phyloP scores from a whole-genome alignment of 352 stramenopile genomes.

The Pythium pyrilobum region DNA sequence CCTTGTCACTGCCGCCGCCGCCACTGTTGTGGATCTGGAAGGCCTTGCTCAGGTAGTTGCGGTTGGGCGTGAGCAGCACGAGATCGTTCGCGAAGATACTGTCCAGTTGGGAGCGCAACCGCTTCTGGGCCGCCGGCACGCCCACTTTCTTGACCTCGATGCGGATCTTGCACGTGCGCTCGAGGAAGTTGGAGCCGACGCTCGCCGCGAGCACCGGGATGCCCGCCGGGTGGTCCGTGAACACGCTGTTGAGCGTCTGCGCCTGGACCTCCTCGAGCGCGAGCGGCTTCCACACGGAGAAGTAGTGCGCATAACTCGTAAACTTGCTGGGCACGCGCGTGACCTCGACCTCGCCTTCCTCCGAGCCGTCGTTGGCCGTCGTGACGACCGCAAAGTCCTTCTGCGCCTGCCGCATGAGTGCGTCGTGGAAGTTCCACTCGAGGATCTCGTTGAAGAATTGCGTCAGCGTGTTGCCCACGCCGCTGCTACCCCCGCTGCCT shows the following conservation, averaged over 20 bases:
- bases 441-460: conserved; percentile 85
- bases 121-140: conserved; percentile 19
- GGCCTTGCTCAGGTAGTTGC: conserved; percentile 42
- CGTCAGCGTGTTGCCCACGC: conserved; percentile 53
- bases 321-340: conserved; percentile 80
- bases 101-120: conserved; percentile 33
- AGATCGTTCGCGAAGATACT: conserved; percentile 74
- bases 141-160: conserved; percentile 52
- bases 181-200: conserved; percentile 47
- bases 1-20: neutral
- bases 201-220: conserved; percentile 42
- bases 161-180: conserved; percentile 62
- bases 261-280: conserved; percentile 86
- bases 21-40: conserved; percentile 10
- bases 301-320: conserved; percentile 82
- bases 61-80: conserved; percentile 58
- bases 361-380: conserved; percentile 57
- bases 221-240: conserved; percentile 47
- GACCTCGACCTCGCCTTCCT: conserved; percentile 71
- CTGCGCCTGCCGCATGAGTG: conserved; percentile 47
- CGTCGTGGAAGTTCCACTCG: conserved; percentile 72
- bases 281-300: conserved; percentile 84
- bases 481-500: neutral
- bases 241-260: conserved; percentile 74
- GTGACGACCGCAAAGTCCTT: conserved; percentile 42